Percentiles rank a stretch among this genome's conserved stretches.
Evolutionary conservation across 2,329 filamentous ascomycete species (phyloP).

Genomic region (Conoideocrella luteorostrata): DNA sequence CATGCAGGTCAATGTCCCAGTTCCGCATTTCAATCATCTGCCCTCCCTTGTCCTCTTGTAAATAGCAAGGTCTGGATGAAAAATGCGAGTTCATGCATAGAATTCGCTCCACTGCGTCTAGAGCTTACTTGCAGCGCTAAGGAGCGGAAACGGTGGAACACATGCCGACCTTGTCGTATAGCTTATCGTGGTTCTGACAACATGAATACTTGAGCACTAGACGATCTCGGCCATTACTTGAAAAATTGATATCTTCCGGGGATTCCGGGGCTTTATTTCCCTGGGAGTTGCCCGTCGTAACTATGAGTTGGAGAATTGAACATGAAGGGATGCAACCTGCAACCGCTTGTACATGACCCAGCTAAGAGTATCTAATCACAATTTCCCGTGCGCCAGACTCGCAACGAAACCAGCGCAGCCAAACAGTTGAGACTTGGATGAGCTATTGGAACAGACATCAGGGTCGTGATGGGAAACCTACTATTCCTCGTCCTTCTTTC

Average conservation of each 20-base stretch:
- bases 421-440: conserved; percentile 30
- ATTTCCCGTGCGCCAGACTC: conserved; percentile 36
- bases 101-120: neutral
- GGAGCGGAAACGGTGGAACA: too few relatives aligned
- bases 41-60: too few relatives aligned
- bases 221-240: too few relatives aligned
- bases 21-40: too few relatives aligned
- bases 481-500: conserved; percentile 56
- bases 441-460: conserved; percentile 35
- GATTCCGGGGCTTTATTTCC: conserved; percentile 2
- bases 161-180: too few relatives aligned
- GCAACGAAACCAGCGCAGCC: conserved; percentile 32
- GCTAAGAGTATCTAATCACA: conserved; percentile 36
- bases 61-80: too few relatives aligned
- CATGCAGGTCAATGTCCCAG: too few relatives aligned
- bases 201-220: too few relatives aligned
- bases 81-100: neutral
- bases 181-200: too few relatives aligned
- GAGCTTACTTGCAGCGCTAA: too few relatives aligned
- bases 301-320: conserved; percentile 8
- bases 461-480: conserved; percentile 20
- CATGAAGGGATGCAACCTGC: conserved; percentile 21
- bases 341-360: conserved; percentile 21
- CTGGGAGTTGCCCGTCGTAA: neutral
- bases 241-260: too few relatives aligned